phyloP scores from a whole-genome alignment of 805 yeast species.

The Ogataea nitratoaversa region DNA sequence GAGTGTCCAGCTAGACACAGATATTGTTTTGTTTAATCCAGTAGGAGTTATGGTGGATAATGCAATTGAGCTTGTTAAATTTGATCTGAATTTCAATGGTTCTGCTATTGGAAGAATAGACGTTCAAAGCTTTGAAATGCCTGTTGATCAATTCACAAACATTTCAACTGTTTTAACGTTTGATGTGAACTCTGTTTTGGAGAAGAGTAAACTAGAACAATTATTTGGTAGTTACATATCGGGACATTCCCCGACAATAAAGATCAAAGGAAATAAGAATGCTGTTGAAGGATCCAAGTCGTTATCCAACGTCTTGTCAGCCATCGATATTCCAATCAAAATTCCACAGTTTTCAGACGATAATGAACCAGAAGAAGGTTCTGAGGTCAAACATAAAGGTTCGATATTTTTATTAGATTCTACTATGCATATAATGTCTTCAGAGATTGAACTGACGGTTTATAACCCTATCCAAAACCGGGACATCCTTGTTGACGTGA shows the following conservation, averaged over 20 bases:
- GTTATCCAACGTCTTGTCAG: slow-evolving; percentile 24
- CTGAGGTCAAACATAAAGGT: slow-evolving; percentile 1
- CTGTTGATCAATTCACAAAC: slow-evolving; percentile 14
- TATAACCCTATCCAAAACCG: slow-evolving; percentile 51
- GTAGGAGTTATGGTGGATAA: slow-evolving; percentile 25
- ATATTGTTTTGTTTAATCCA: slow-evolving; percentile 33
- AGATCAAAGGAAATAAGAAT: slow-evolving; percentile 26
- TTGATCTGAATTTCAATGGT: slow-evolving; percentile 27
- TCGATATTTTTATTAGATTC: slow-evolving; percentile 41
- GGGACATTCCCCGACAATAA: slow-evolving; percentile 31
- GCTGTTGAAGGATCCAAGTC: slow-evolving; percentile 20
- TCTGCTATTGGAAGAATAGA: slow-evolving; percentile 32
- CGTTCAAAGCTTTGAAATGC: slow-evolving; percentile 22
- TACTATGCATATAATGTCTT: slow-evolving; percentile 50
- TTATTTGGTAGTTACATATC: slow-evolving; percentile 38
- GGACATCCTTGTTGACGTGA: slow-evolving; percentile 38
- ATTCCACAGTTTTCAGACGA: slow-evolving; percentile 23
- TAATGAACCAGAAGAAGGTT: slow-evolving; percentile 2
- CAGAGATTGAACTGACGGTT: slow-evolving; percentile 50
- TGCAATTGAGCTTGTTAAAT: slow-evolving; percentile 17
- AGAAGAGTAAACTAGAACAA: slow-evolving; percentile 27
- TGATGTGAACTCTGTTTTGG: slow-evolving; percentile 11
- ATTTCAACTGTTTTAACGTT: slow-evolving; percentile 21
- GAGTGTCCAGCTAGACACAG: slow-evolving; percentile 27
- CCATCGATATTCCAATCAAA: slow-evolving; percentile 25